Evolutionary conservation across 129 eudicot species (phyloP).

Genomic region (Centrapalus pauciflorus): DNA sequence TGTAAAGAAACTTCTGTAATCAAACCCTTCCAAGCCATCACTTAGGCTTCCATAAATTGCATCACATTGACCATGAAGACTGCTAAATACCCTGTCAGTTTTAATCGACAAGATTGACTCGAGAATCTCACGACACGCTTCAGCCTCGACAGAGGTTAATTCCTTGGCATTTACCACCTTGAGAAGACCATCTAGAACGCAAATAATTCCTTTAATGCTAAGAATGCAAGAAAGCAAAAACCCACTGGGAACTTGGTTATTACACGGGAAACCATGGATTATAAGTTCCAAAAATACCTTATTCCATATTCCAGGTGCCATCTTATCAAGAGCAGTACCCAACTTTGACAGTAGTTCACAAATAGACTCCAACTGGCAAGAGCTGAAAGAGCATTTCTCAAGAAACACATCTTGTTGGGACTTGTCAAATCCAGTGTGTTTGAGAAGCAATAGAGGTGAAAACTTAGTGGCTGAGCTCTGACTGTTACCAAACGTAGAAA

Average conservation of each 20-base stretch:
- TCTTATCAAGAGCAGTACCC: constrained; percentile 44
- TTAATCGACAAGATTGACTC: constrained; percentile 52
- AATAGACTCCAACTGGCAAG: constrained; percentile 44
- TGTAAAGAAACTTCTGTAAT: constrained; percentile 49
- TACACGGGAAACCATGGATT: constrained; percentile 88
- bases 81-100: constrained; percentile 58
- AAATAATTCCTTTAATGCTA: constrained; percentile 54
- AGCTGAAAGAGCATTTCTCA: constrained; percentile 37
- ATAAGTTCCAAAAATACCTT: constrained; percentile 55
- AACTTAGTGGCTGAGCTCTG: constrained; percentile 29
- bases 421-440: constrained; percentile 66
- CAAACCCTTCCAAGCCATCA: constrained; percentile 53
- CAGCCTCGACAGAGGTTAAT: constrained; percentile 38
- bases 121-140: constrained; percentile 48
- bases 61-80: constrained; percentile 61
- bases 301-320: constrained; percentile 53
- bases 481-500: constrained; percentile 37
- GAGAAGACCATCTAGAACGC: constrained; percentile 49
- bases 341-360: constrained; percentile 50
- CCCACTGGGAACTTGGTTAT: constrained; percentile 50
- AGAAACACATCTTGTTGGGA: constrained; percentile 47
- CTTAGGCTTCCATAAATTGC: constrained; percentile 43
- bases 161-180: constrained; percentile 30
- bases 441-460: constrained; percentile 58
- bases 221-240: constrained; percentile 71